Evolutionary conservation across 2,329 filamentous ascomycete genomes (phyloP).

Genomic region (Fusarium chlamydosporum): DNA sequence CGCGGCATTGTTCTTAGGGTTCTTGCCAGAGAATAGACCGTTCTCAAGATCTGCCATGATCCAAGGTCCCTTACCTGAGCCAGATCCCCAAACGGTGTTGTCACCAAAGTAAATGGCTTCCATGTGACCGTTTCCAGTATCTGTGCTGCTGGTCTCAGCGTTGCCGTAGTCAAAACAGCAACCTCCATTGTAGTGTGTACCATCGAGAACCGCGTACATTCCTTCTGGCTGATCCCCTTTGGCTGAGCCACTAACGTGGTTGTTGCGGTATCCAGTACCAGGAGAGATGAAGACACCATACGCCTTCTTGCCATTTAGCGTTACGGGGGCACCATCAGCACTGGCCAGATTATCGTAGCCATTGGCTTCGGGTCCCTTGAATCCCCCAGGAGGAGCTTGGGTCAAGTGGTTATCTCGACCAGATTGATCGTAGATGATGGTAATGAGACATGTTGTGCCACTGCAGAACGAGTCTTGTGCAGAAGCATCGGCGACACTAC

Average conservation of each 20-base stretch:
- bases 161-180: slow-evolving; percentile 39
- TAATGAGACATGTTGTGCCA: slow-evolving; percentile 73
- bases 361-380: slow-evolving; percentile 22
- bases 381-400: slow-evolving; percentile 70
- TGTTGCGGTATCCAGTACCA: slow-evolving; percentile 32
- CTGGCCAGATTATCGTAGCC: slow-evolving; percentile 32
- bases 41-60: slow-evolving; percentile 79
- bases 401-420: slow-evolving; percentile 73
- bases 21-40: slow-evolving; percentile 71
- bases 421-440: slow-evolving; percentile 76
- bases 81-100: slow-evolving; percentile 68
- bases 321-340: slow-evolving; percentile 33
- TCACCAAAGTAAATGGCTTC: slow-evolving; percentile 76
- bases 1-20: slow-evolving; percentile 25
- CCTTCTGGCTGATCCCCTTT: slow-evolving; percentile 26
- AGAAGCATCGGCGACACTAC: slow-evolving; percentile 73
- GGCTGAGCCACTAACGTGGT: slow-evolving; percentile 19
- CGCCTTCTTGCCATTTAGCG: slow-evolving; percentile 31
- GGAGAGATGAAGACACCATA: slow-evolving; percentile 35
- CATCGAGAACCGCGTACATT: slow-evolving; percentile 36
- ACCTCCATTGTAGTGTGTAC: slow-evolving; percentile 28
- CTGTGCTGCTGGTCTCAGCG: slow-evolving; percentile 62
- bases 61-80: slow-evolving; percentile 73
- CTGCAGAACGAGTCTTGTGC: slow-evolving; percentile 73
- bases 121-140: slow-evolving; percentile 76